Percentiles rank a stretch among this genome's conserved stretches.
These are phyloP conservation scores for Ilyonectria mors-panacis DNA, from an alignment of 2,329 filamentous ascomycete species.

Conservation along the genomic window DNA sequence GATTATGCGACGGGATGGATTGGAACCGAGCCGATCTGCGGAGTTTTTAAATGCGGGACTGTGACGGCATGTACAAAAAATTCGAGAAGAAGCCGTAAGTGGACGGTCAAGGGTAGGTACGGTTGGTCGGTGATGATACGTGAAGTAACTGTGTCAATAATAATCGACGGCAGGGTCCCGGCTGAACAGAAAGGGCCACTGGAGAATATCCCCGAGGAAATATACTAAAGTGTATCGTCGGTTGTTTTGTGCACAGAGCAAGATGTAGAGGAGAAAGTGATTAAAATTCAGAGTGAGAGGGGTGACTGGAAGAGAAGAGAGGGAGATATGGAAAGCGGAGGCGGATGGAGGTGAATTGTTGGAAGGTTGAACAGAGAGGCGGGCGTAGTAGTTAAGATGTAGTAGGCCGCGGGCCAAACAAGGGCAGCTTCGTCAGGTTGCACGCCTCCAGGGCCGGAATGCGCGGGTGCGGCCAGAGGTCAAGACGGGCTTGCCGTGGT, in stretches of 20 bases:
- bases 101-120: conserved; percentile 28
- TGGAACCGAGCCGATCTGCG: conserved; percentile 42
- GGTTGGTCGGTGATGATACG: conserved; percentile 16
- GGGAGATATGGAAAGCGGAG: conserved; percentile 31
- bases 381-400: conserved; percentile 44
- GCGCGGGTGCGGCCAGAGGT: conserved; percentile 36
- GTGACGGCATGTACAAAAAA: conserved; percentile 33
- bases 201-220: not conserved
- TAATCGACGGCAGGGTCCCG: conserved; percentile 17
- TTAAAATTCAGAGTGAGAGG: conserved; percentile 4
- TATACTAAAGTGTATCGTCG: conserved; percentile 1
- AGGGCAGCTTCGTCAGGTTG: conserved; percentile 46
- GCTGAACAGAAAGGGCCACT: conserved; percentile 8
- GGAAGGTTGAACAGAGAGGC: conserved; percentile 25
- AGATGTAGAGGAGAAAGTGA: conserved; percentile 3
- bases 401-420: conserved; percentile 45
- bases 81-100: conserved; percentile 20
- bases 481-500: conserved; percentile 35
- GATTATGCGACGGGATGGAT: conserved; percentile 38
- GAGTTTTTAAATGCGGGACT: conserved; percentile 33
- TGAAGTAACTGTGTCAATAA: conserved; percentile 27
- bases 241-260: conserved; percentile 15
- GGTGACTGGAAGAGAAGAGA: conserved; percentile 17
- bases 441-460: conserved; percentile 47
- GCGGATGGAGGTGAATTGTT: conserved; percentile 4